Conservation (phyloP, 2,329 filamentous ascomycete species). For the Aspergillus aculeatus region DNA sequence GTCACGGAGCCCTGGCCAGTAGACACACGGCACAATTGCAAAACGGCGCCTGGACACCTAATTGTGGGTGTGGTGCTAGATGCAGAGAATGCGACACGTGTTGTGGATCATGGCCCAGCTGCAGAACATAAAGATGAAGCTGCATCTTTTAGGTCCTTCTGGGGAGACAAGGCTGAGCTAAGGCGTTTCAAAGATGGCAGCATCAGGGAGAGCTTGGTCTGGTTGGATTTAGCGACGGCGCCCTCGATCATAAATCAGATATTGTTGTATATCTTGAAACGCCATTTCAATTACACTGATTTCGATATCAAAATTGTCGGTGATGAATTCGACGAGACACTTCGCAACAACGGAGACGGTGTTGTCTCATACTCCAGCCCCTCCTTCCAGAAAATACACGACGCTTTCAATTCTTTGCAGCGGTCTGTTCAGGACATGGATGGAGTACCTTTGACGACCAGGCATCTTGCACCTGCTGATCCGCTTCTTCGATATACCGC, state of each 20-base stretch:
- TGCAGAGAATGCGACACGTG: slow-evolving; percentile 66
- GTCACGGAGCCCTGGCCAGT: slow-evolving; percentile 49
- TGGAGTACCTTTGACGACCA: slow-evolving; percentile 81
- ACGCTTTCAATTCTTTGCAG: slow-evolving; percentile 72
- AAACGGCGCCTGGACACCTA: slow-evolving; percentile 41
- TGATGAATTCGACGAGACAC: slow-evolving; percentile 48
- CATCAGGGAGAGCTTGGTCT: slow-evolving; percentile 88
- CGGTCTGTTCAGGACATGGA: slow-evolving; percentile 73
- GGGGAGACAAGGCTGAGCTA: slow-evolving; percentile 90
- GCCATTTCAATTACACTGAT: slow-evolving; percentile 64
- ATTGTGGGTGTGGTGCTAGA: slow-evolving; percentile 71
- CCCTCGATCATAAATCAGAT: slow-evolving; percentile 76
- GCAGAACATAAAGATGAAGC: slow-evolving; percentile 84
- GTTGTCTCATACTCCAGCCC: slow-evolving; percentile 44
- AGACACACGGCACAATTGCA: slow-evolving; percentile 36
- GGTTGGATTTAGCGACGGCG: slow-evolving; percentile 63
- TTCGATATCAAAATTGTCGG: slow-evolving; percentile 55
- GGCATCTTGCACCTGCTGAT: slow-evolving; percentile 73
- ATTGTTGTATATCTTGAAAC: slow-evolving; percentile 65
- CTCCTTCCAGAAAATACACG: slow-evolving; percentile 66
- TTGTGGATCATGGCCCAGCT: slow-evolving; percentile 82
- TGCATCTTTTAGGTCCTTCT: slow-evolving; percentile 80
- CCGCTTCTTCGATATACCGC: slow-evolving; percentile 72
- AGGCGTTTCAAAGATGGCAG: slow-evolving; percentile 93
- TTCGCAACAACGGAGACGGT: slow-evolving; percentile 31